A percentile compares a stretch with the other conserved stretches of the same genome.
phyloP scores from a whole-genome alignment of 2,329 filamentous ascomycete genomes.

The Cucurbitaria berberidis region DNA sequence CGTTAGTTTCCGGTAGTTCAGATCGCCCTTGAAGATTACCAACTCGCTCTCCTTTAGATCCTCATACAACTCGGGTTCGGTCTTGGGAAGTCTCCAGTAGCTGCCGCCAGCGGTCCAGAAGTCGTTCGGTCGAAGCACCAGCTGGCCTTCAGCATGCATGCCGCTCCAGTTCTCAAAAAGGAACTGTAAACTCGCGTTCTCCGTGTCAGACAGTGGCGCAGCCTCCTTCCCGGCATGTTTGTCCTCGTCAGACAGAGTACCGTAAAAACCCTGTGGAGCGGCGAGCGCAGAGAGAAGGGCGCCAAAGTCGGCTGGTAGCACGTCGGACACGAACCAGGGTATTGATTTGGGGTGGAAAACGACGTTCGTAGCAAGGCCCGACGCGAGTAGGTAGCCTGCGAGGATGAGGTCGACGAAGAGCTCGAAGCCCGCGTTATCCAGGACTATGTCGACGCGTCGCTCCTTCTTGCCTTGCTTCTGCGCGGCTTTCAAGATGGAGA shows the following conservation, averaged over 20 bases:
- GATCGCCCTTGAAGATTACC: constrained; percentile 94
- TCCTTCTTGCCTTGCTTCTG: constrained; percentile 67
- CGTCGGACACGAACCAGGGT: constrained; percentile 98
- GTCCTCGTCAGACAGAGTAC: constrained; percentile 72
- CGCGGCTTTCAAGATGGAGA: constrained; percentile 69
- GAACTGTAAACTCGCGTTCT: constrained; percentile 71
- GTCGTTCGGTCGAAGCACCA: constrained; percentile 80
- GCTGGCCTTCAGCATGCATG: constrained; percentile 81
- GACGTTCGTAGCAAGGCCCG: constrained; percentile 83
- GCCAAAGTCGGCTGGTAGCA: constrained; percentile 82
- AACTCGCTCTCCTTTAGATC: constrained; percentile 85
- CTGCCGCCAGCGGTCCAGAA: constrained; percentile 92
- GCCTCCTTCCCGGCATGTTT: constrained; percentile 61
- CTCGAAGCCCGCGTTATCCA: constrained; percentile 98
- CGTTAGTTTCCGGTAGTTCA: constrained; percentile 94
- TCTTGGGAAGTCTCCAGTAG: constrained; percentile 82
- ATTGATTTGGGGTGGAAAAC: constrained; percentile 93
- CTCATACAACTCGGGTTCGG: constrained; percentile 70
- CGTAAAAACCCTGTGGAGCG: constrained; percentile 79
- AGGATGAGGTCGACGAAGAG: constrained; percentile 94
- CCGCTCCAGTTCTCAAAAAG: constrained; percentile 82
- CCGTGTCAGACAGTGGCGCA: constrained; percentile 68
- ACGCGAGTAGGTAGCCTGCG: constrained; percentile 84
- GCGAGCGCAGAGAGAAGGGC: constrained; percentile 83
- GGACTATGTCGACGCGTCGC: constrained; percentile 86